A percentile compares a stretch with the other conserved stretches of the same genome.
These are phyloP conservation scores for Candida sojae DNA, from an alignment of 1,139 yeast species.

Conservation along the genomic window DNA sequence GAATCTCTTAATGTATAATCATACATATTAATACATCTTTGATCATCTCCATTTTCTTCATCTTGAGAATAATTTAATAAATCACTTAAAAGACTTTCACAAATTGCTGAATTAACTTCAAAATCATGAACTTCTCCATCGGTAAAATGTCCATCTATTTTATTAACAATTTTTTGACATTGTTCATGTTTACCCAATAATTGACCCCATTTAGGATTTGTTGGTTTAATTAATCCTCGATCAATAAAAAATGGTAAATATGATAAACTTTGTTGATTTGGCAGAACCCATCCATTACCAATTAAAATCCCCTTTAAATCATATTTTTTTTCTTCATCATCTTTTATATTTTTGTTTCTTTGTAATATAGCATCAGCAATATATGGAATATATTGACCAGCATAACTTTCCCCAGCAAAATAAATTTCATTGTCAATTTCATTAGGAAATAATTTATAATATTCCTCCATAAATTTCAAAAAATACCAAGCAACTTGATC, in stretches of 20 bases:
- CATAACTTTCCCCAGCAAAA: slow-evolving; percentile 94
- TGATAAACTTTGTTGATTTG: slow-evolving; percentile 78
- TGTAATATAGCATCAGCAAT: slow-evolving; percentile 65
- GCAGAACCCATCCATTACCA: slow-evolving; percentile 98
- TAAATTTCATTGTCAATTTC: slow-evolving; percentile 65
- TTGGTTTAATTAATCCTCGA: slow-evolving; percentile 52
- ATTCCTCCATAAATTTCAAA: slow-evolving; percentile 63
- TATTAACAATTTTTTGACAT: slow-evolving; percentile 58
- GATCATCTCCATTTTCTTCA: slow-evolving; percentile 23
- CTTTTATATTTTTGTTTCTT: slow-evolving; percentile 36
- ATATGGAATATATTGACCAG: slow-evolving; percentile 95
- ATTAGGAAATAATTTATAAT: slow-evolving; percentile 73
- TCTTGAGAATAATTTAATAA: slow-evolving; percentile 42
- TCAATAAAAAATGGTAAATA: slow-evolving; percentile 73
- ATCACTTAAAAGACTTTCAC: slow-evolving; percentile 49
- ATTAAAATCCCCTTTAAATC: slow-evolving; percentile 71
- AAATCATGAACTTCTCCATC: slow-evolving; percentile 24
- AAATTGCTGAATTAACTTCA: slow-evolving; percentile 36
- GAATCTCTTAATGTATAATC: slow-evolving; percentile 71
- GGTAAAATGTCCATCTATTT: slow-evolving; percentile 26
- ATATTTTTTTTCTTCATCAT: slow-evolving; percentile 22
- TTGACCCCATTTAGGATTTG: slow-evolving; percentile 38
- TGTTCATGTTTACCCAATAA: slow-evolving; percentile 55
- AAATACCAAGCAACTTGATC: slow-evolving; percentile 61
- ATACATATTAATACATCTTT: slow-evolving; percentile 78